Conservation (phyloP, 208 protist genomes). For the Borovskyia barvae region DNA sequence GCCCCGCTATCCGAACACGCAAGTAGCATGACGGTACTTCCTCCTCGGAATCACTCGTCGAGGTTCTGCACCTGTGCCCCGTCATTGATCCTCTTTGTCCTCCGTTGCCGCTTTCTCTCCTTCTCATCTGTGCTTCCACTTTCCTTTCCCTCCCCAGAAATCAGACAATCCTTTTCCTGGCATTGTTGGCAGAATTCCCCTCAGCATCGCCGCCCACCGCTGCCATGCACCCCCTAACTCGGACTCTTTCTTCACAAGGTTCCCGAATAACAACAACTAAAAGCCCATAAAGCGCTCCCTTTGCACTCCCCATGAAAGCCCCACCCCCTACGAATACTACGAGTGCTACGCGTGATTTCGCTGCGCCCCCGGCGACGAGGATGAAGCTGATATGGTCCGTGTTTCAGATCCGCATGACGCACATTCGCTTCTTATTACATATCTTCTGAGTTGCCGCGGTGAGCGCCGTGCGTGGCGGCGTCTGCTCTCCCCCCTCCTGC, state of each 20-base stretch:
- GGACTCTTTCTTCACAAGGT: not conserved
- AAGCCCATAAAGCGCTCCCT: no score
- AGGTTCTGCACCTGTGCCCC: no score
- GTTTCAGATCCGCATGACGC: conserved; percentile 72
- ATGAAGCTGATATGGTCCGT: conserved; percentile 84
- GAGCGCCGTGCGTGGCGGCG: not conserved
- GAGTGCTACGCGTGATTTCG: no score
- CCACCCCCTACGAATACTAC: no score
- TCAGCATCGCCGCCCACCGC: not conserved
- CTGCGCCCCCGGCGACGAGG: conserved; percentile 19
- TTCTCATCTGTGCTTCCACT: not conserved
- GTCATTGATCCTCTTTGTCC: not conserved
- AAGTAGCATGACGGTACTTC: no score
- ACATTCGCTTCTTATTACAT: conserved; percentile 44
- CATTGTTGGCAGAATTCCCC: not conserved
- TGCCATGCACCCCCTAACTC: not conserved
- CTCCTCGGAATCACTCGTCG: no score
- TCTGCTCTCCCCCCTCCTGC: not conserved
- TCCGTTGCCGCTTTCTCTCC: not conserved
- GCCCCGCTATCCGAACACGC: no score
- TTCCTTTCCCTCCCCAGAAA: not conserved
- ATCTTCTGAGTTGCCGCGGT: conserved; percentile 41
- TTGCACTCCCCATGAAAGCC: no score
- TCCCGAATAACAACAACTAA: not conserved
- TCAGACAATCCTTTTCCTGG: not conserved